Conservation (phyloP, 257 asterid species). For the Perilla frutescens region DNA sequence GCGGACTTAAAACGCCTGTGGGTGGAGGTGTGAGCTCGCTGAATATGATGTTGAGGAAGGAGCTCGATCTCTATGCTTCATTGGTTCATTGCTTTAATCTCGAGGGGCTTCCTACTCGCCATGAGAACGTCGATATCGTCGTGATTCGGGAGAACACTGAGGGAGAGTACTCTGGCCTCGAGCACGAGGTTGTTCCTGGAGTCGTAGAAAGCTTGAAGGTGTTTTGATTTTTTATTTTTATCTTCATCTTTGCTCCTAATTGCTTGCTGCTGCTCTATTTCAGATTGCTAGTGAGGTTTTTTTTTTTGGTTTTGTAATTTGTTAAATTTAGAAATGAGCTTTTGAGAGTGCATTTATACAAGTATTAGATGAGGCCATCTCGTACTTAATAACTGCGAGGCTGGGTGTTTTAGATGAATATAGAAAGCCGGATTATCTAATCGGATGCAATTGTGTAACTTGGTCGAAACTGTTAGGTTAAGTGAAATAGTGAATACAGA, state of each 20-base stretch:
- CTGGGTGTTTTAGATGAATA: background rate
- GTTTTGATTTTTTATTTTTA: conserved; percentile 18
- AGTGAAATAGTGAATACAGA: background rate
- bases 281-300: background rate
- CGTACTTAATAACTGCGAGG: background rate
- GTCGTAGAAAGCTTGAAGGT: conserved; percentile 99
- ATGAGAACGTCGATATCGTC: conserved; percentile 83
- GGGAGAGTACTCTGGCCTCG: conserved; percentile 96
- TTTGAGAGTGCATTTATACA: too few species aligned
- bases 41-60: conserved; percentile 82
- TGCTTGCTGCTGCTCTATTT: conserved; percentile 8
- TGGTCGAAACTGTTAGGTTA: background rate
- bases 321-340: background rate
- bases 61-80: conserved; percentile 93
- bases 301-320: background rate
- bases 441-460: background rate
- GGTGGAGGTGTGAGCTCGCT: conserved; percentile 98
- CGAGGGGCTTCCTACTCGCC: conserved; percentile 82
- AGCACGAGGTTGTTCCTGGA: conserved; percentile 99
- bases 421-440: background rate
- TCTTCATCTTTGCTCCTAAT: background rate
- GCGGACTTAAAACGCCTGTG: conserved; percentile 88
- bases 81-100: conserved; percentile 92
- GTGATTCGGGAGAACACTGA: conserved; percentile 96
- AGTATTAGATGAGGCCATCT: background rate